Evolutionary conservation across 306 rosid species (phyloP).

Genomic region (Elaeagnus macrophylla): DNA sequence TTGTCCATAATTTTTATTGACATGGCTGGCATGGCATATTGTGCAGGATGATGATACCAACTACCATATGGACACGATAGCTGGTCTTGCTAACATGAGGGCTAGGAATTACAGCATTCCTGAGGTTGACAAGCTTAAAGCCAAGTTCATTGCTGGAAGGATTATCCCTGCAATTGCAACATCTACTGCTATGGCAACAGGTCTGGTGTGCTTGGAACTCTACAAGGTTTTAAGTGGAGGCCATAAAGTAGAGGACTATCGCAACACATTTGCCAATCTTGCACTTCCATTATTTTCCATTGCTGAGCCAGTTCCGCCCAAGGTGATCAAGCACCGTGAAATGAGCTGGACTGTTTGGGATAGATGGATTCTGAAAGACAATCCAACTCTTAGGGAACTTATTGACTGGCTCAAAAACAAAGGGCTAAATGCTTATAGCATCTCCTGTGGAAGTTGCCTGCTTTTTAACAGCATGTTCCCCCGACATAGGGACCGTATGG

Average conservation of each 20-base stretch:
- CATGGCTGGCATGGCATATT: conserved; percentile 3
- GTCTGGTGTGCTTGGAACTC: conserved; percentile 89
- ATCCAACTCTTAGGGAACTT: conserved; percentile 77
- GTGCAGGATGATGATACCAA: conserved; percentile 95
- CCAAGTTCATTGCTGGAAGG: conserved; percentile 92
- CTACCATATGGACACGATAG: conserved; percentile 88
- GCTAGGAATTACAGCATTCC: conserved; percentile 90
- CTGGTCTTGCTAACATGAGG: conserved; percentile 99
- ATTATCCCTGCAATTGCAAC: conserved; percentile 98
- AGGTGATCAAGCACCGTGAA: conserved; percentile 63
- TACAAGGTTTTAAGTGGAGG: conserved; percentile 74
- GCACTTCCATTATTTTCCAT: conserved; percentile 83
- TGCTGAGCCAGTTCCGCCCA: conserved; percentile 90
- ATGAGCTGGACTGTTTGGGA: conserved; percentile 98
- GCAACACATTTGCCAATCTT: conserved; percentile 85
- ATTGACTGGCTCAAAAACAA: conserved; percentile 60
- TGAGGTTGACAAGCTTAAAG: conserved; percentile 94
- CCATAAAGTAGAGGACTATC: conserved; percentile 76
- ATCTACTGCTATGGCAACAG: conserved; percentile 92
- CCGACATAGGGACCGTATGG: conserved; percentile 67
- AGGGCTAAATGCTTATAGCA: conserved; percentile 76
- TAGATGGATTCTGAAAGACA: conserved; percentile 62
- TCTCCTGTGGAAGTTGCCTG: conserved; percentile 73
- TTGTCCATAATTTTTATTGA: not conserved
- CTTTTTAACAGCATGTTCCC: conserved; percentile 73